Base-by-base conservation (phyloP, 371 early-diverging fungal genomes). In the Actinomortierella ambigua region DNA sequence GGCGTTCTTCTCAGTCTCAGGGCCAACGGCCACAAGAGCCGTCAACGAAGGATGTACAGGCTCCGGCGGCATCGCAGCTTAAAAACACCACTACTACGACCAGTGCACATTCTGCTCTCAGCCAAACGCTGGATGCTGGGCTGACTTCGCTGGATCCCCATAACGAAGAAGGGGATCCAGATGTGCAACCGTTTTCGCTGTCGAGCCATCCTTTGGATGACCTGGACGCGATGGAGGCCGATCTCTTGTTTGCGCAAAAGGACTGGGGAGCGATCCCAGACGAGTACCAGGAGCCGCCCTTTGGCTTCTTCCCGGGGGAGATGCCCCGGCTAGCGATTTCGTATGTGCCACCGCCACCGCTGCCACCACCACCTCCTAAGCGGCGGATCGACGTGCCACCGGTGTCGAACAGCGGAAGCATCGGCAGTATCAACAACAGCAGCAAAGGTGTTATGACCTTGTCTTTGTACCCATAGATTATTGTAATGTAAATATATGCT, bases 201-300 rank as follows among this genome's bases (percentile, higher is more conserved):
- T 34, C 34, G 11, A 34, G 34, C 11, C 34, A 34, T 34, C 34
- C 34, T 2, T 50, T 69, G 14, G 73, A 73, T 29, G 73, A 73
- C 11, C 47, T 73, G 18, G 67, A 73, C 43, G 63, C 67, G 1
- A 55, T 73, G 24, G 73, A 73, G 41, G 73, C 73, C 11, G 73
- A 73, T 39, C 56, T 73, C 2, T 41, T 73, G 5, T 63, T 73
- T 41, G 73, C 73, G 6, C 73, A 73, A 53, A 65, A 57, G 50
- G 73, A 73, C 43, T 73, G 73, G 73, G 73, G 73, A 20, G 65
- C 67, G 14, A 63, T 66, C 29, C 73, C 73, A 5, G 73, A 73
- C 26, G 73, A 73, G 62, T 73, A 73, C 55, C 73, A 73, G 56
- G 73, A 73, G 34, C 73, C 73, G 22, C 73, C 73, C 7, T 73